These are phyloP conservation scores for Trichophyton simii DNA, from an alignment of 2,329 filamentous ascomycete genomes.

Conservation along the genomic window DNA sequence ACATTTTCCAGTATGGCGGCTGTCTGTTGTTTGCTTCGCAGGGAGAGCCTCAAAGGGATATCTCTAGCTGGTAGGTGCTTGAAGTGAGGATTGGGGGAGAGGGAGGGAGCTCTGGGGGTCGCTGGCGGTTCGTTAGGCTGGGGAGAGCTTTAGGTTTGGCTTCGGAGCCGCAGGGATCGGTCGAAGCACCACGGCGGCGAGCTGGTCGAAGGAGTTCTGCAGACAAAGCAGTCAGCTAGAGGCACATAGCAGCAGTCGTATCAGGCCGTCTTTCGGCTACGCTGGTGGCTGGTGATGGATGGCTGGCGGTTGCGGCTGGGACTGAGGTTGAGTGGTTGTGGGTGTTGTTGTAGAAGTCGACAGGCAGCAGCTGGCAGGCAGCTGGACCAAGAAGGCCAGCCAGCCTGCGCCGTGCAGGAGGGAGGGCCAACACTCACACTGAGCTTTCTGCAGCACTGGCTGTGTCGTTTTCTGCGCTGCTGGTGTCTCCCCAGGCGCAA, in stretches of 20 bases:
- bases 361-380: neutral
- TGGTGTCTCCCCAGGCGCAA: neutral
- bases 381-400: neutral
- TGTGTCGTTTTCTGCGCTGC: neutral
- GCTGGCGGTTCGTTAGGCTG: neutral
- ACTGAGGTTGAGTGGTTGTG: neutral
- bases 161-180: neutral
- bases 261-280: neutral
- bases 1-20: conserved; percentile 25
- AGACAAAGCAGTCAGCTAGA: neutral
- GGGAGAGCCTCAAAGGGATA: conserved; percentile 2
- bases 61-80: conserved; percentile 2
- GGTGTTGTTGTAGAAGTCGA: neutral
- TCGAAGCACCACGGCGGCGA: neutral
- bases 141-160: neutral
- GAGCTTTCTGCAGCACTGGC: neutral
- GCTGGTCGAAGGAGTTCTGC: neutral
- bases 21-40: neutral
- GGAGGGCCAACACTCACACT: neutral
- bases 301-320: neutral
- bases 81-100: neutral
- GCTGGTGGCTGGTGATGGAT: neutral
- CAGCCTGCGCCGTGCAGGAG: neutral
- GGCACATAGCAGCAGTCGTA: neutral
- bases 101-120: neutral